These are phyloP conservation scores for Fraxinus ornus DNA, from an alignment of 305 asterid genomes.

Conservation along the genomic window DNA sequence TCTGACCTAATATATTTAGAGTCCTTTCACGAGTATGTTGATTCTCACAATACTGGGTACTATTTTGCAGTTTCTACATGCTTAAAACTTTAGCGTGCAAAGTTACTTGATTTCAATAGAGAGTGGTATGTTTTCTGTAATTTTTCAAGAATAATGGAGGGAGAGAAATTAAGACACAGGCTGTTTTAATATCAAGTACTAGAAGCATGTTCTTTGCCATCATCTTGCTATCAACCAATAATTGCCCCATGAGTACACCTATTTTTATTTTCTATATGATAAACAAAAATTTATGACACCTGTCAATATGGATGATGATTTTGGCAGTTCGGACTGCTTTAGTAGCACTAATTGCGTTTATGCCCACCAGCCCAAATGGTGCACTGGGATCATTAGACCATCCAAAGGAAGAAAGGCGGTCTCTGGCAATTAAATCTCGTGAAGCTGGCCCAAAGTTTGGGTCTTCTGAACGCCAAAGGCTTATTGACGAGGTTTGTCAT, in stretches of 20 bases:
- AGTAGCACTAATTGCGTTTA: constrained; percentile 76
- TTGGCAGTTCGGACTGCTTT: constrained; percentile 77
- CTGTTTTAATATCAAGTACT: background rate
- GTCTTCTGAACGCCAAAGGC: constrained; percentile 62
- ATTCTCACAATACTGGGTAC: background rate
- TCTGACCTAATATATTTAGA: background rate
- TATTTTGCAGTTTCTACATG: background rate
- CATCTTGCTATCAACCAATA: background rate
- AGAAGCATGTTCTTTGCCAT: background rate
- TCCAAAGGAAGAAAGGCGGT: constrained; percentile 74
- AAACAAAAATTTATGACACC: background rate
- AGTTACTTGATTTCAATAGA: background rate
- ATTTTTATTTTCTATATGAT: background rate
- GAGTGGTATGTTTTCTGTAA: background rate
- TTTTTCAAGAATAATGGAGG: background rate
- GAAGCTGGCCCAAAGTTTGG: constrained; percentile 63
- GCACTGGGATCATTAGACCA: constrained; percentile 83
- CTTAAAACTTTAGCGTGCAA: background rate
- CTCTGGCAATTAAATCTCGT: constrained; percentile 67
- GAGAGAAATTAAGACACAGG: background rate
- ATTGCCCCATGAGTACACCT: background rate
- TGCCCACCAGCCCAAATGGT: constrained; percentile 85
- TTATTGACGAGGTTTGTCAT: constrained; percentile 66
- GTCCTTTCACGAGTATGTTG: background rate
- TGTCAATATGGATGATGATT: background rate